Evolutionary conservation across 176 grass and related monocot species (phyloP), one percentile per base, ranked within the genome.

Genomic region (Phyllostachys edulis): DNA sequence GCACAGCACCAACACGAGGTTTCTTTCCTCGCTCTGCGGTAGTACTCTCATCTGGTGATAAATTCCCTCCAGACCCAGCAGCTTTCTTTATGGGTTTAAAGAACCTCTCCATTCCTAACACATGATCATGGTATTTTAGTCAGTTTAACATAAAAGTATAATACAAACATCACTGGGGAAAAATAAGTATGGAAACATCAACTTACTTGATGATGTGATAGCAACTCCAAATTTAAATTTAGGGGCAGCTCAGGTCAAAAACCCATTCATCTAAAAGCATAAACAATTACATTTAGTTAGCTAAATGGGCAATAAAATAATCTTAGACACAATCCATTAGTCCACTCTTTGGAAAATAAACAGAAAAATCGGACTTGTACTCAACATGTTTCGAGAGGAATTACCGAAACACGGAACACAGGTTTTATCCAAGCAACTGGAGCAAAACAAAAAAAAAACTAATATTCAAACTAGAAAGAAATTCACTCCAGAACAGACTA

Each of bases 61-160:
- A 24, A 44, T 59, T 59, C 6, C n/a, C 38, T 11, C 37, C 56
- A 27, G 38, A 15, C 20, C 9, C 8, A 75, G 7, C 4, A 38
- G 26, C 0, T 9, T 77, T 34, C 32, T 60, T 42, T 27, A 62
- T 61, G 41, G n/a, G 75, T 45, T 77, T 23, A 62, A 62, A 77
- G 38, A 26, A 62, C 56, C n/a, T 77, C 47, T 77, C 40, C 75
- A 77, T 77, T 77, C n/a, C 38, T 77, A 62, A 61, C 12, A 44
- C 21, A 77, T 44, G 62, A 76, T 15, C 14, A 2, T 37, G 15
- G 38, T 10, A 49, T 72, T 54, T 75, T 16, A 55, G 4, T 75
- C 10, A 0, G 72, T 21, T 55, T 45, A 80, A 80, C 18, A 80
- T 38, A 67, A 67, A 37, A 50, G 39, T 10, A 49, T 11, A 21